A percentile compares a stretch with the other conserved stretches of the same genome.
These are phyloP conservation scores for Tylopilus felleus DNA, from an alignment of 768 basidiomycete species.

Conservation along the genomic window DNA sequence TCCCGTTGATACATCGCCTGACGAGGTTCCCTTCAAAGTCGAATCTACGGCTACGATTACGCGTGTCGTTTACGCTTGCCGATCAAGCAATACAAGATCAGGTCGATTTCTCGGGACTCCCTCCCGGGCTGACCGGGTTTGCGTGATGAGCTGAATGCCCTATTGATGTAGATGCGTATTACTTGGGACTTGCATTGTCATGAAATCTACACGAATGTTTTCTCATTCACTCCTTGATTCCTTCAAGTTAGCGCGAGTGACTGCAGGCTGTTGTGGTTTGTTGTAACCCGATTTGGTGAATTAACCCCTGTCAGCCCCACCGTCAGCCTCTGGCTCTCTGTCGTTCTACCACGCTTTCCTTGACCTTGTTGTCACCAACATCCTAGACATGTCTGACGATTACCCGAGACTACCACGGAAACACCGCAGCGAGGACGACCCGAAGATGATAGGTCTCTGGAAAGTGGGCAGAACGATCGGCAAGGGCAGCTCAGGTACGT, in stretches of 20 bases:
- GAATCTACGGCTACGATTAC: constrained; percentile 76
- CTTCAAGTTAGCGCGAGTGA: no score
- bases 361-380: constrained; percentile 8
- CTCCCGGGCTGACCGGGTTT: constrained; percentile 62
- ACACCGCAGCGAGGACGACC: constrained; percentile 39
- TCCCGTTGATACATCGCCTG: neutral
- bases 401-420: constrained; percentile 29
- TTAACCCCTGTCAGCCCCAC: constrained; percentile 23
- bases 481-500: constrained; percentile 71
- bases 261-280: constrained; percentile 6
- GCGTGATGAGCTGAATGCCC: constrained; percentile 14
- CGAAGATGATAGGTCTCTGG: constrained; percentile 76
- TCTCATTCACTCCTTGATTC: no score
- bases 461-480: constrained; percentile 84
- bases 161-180: constrained; percentile 16
- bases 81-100: constrained; percentile 84
- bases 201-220: constrained; percentile 21
- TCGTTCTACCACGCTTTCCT: neutral
- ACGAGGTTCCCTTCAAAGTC: constrained; percentile 45
- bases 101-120: constrained; percentile 91
- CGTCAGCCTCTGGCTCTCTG: constrained; percentile 19
- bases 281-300: constrained; percentile 7
- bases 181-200: constrained; percentile 10
- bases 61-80: constrained; percentile 71
- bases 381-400: constrained; percentile 26